These are phyloP conservation scores for Arctostaphylos glauca DNA, from an alignment of 148 eudicot genomes.

Conservation along the genomic window DNA sequence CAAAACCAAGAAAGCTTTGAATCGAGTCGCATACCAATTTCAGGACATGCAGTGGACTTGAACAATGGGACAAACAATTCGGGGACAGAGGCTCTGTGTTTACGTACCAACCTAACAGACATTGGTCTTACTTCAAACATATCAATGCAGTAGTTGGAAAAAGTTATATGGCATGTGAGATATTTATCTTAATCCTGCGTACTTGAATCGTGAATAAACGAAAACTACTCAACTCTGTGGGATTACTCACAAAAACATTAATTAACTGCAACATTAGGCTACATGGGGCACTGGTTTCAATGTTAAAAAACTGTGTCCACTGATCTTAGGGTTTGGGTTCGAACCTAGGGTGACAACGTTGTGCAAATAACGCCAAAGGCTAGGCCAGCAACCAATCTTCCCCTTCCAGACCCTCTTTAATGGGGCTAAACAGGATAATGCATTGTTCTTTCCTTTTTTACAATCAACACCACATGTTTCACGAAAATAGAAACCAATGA, in stretches of 20 bases:
- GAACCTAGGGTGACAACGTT: neutral
- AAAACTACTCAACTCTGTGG: neutral
- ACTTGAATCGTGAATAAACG: neutral
- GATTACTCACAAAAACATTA: neutral
- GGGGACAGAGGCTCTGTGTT: neutral
- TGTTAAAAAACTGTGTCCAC: neutral
- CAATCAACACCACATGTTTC: constrained; percentile 7
- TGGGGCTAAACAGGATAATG: neutral
- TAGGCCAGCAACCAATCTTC: neutral
- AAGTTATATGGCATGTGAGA: neutral
- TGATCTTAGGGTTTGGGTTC: neutral
- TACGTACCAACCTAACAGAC: neutral
- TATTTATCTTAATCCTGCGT: neutral
- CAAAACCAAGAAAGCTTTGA: neutral
- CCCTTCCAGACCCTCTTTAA: neutral
- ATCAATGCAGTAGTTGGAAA: neutral
- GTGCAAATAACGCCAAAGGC: neutral
- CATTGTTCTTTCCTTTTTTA: neutral
- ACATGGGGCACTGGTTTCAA: neutral
- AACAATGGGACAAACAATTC: neutral
- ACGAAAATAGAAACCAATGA: neutral
- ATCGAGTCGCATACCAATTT: neutral
- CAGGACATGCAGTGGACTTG: neutral
- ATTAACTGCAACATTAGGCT: neutral
- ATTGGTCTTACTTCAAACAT: neutral